phyloP scores from a whole-genome alignment of 2,329 filamentous ascomycete genomes.

The Trichoderma simmonsii region DNA sequence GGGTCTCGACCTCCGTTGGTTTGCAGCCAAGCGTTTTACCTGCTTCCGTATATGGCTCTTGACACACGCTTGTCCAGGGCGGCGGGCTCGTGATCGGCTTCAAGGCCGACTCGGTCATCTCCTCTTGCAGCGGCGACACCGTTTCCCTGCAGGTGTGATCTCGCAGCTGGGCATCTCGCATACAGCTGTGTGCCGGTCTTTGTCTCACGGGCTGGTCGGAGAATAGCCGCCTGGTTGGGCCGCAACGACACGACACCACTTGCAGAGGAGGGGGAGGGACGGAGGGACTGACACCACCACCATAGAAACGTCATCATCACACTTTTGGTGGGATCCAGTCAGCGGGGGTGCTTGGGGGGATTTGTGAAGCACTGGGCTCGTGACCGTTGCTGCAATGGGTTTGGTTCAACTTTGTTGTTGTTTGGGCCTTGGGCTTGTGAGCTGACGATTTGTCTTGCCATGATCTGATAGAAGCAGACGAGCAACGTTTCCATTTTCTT shows the following conservation, averaged over 20 bases:
- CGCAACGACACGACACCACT: neutral
- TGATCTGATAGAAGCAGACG: conserved; percentile 3
- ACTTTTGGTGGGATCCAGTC: neutral
- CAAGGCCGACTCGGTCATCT: conserved; percentile 17
- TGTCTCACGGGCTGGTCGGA: conserved; percentile 13
- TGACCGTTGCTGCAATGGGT: neutral
- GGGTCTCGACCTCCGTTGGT: neutral
- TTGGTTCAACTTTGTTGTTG: neutral
- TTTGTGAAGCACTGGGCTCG: conserved; percentile 6
- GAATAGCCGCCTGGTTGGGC: conserved; percentile 11
- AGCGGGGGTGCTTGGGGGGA: neutral
- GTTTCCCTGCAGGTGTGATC: conserved; percentile 15
- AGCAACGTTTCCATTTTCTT: neutral
- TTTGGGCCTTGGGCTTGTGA: neutral
- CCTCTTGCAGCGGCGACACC: conserved; percentile 17
- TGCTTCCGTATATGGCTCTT: conserved; percentile 4
- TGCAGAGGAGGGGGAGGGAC: neutral
- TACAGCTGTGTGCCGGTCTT: neutral
- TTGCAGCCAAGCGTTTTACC: conserved; percentile 14
- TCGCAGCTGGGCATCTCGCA: conserved; percentile 14
- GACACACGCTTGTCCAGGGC: conserved; percentile 16
- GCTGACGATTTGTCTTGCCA: neutral
- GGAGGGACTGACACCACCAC: neutral
- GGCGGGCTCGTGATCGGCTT: conserved; percentile 16
- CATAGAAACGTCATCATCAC: neutral